Evolutionary conservation across 441 rosid genomes (phyloP), one percentile per base, ranked within the genome.

Genomic region (Pelargonium australe): DNA sequence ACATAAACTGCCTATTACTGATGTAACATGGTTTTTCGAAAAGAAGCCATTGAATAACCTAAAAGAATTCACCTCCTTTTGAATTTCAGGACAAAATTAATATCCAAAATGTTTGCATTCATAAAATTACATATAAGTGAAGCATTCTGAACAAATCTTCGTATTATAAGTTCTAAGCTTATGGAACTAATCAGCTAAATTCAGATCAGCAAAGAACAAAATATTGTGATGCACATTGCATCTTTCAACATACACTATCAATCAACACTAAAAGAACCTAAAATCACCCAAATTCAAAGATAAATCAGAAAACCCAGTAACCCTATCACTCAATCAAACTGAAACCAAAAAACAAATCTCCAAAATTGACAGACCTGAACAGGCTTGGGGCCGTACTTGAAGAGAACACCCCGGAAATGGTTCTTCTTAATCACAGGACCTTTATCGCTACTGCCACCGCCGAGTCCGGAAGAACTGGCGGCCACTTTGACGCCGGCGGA

Each of bases 311-410:
- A 31, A 31, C 37, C 3, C 37, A 31, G 37, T 31, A 31, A 31
- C 37, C 37, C 37, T 31, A 31, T 3, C 37, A 31, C 0, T 31
- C 37, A 31, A 31, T 31, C 37, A 31, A 2, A 31, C 4, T 31
- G 37, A 31, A 31, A 31, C 4, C 37, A 31, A 16, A 16, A 57
- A 23, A 61, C 7, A 10, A 28, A 51, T 51, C 19, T 12, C 55
- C 16, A 6, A 14, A 25, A 68, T 51, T 6, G 34, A 55, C 72
- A n/a, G 72, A 89, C 99, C 99, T 89, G 99, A 67, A 82, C 74
- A 16, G 96, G 72, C 75, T 91, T 89, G 60, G 99, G 84, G 43
- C 96, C 99, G 78, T 89, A 94, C 83, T 87, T 94, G 80, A 94
- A 86, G 69, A 94, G 87, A 41, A 89, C 83, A 17, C 99, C 99